A percentile compares a stretch with the other conserved stretches of the same genome.
phyloP scores from a whole-genome alignment of 345 rosid species.

The Ceriops decandra region DNA sequence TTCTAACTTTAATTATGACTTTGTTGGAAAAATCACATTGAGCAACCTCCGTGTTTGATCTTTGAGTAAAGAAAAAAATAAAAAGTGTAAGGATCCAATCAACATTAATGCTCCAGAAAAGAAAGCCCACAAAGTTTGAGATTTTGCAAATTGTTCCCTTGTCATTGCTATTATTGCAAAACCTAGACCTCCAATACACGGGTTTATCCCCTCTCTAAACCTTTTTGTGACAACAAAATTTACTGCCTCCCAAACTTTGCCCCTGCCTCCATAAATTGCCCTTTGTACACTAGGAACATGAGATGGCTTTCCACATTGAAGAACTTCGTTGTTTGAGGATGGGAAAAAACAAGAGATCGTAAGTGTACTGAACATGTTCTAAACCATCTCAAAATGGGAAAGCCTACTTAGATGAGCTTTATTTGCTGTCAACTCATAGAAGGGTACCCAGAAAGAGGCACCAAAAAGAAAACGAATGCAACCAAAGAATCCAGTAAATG shows the following conservation, averaged over 20 bases:
- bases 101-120: background rate
- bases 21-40: background rate
- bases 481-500: background rate
- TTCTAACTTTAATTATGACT: conserved; percentile 1
- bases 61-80: background rate
- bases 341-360: background rate
- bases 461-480: background rate
- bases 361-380: background rate
- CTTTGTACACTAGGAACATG: background rate
- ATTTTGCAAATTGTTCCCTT: background rate
- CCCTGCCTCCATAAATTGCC: background rate
- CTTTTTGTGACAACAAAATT: background rate
- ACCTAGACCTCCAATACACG: too few species aligned
- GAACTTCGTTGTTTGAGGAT: background rate
- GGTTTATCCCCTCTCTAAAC: background rate
- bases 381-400: too few species aligned
- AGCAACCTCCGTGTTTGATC: background rate
- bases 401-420: too few species aligned
- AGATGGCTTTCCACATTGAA: background rate
- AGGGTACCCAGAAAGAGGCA: too few species aligned
- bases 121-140: background rate
- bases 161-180: background rate
- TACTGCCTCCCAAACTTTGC: background rate
- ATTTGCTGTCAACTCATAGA: too few species aligned
- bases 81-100: background rate